Evolutionary conservation across 306 rosid genomes (phyloP).

Genomic region (Gynostemma pentaphyllum): DNA sequence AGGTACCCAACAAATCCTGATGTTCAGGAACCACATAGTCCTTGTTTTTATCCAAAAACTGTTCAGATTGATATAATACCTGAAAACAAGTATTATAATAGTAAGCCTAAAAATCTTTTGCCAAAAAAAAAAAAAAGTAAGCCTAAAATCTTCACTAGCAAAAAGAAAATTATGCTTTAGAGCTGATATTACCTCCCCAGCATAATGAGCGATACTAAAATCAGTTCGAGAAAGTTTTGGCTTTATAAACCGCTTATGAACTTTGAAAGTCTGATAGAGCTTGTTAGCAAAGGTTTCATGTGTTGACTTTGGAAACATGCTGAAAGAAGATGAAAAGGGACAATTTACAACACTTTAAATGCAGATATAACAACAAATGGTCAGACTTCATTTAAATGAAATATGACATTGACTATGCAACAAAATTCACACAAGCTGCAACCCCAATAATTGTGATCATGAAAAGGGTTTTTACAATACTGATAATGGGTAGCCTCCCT

Average conservation of each 20-base stretch:
- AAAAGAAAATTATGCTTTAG: constrained; percentile 13
- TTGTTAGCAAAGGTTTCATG: constrained; percentile 98
- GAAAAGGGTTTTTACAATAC: neutral
- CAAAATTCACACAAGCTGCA: neutral
- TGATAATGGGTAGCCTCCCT: neutral
- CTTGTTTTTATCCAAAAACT: constrained; percentile 97
- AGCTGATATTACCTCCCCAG: constrained; percentile 73
- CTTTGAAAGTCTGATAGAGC: constrained; percentile 90
- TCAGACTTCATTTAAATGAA: neutral
- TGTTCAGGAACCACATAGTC: constrained; percentile 94
- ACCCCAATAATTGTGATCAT: neutral
- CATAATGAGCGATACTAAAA: constrained; percentile 81
- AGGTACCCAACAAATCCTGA: constrained; percentile 81
- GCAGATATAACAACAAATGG: constrained; percentile 8
- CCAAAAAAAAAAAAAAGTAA: no score
- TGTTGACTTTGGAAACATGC: constrained; percentile 99
- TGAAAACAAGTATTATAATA: constrained; percentile 28
- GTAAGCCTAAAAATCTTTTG: constrained; percentile 17
- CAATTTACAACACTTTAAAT: constrained; percentile 9
- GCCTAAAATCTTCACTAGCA: constrained; percentile 10
- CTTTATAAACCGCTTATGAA: constrained; percentile 85
- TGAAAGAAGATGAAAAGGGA: constrained; percentile 30
- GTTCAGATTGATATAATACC: constrained; percentile 90
- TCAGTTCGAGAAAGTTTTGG: constrained; percentile 96
- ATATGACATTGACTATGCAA: neutral